Percentiles rank a stretch among this genome's conserved stretches.
These are phyloP conservation scores for Gomphus sp. DNA, from an alignment of 1,284 basidiomycete species.

Conservation along the genomic window DNA sequence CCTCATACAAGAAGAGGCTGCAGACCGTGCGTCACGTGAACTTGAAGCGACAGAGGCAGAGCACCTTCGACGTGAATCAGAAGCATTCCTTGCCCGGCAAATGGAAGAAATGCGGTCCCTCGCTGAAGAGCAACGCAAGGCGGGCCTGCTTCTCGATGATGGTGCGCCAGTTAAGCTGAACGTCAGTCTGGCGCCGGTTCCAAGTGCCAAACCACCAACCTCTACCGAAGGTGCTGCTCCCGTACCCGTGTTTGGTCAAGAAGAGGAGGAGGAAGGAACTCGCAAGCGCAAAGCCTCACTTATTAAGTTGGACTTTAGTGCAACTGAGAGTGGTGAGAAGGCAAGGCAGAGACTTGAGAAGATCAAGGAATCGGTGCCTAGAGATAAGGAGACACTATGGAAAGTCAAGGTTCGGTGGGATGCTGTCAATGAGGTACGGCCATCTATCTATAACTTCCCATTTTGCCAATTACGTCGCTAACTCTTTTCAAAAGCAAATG, in stretches of 20 bases:
- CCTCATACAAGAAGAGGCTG: conserved; percentile 64
- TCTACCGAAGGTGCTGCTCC: conserved; percentile 37
- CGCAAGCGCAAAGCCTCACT: conserved; percentile 74
- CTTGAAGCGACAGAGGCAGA: conserved; percentile 80
- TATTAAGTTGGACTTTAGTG: conserved; percentile 80
- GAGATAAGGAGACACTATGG: conserved; percentile 67
- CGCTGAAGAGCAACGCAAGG: conserved; percentile 79
- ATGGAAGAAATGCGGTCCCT: conserved; percentile 88
- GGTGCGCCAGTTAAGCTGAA: conserved; percentile 80
- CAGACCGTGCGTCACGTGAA: conserved; percentile 72
- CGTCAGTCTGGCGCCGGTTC: conserved; percentile 49
- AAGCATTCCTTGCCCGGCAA: conserved; percentile 79
- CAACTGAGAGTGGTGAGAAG: conserved; percentile 66
- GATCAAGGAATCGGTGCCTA: conserved; percentile 60
- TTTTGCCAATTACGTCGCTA: neutral
- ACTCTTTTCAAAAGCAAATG: conserved; percentile 37
- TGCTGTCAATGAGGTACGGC: conserved; percentile 69
- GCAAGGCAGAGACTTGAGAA: conserved; percentile 69
- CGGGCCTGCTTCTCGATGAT: conserved; percentile 83
- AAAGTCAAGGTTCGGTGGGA: conserved; percentile 80
- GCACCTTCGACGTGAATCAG: conserved; percentile 76
- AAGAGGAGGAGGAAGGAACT: conserved; percentile 70
- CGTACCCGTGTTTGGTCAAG: conserved; percentile 53
- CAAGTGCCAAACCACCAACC: conserved; percentile 36
- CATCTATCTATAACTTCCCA: neutral